A percentile compares a stretch with the other conserved stretches of the same genome.
These are phyloP conservation scores for Arthroderma sp. DNA, from an alignment of 2,329 filamentous ascomycete genomes.

Conservation along the genomic window DNA sequence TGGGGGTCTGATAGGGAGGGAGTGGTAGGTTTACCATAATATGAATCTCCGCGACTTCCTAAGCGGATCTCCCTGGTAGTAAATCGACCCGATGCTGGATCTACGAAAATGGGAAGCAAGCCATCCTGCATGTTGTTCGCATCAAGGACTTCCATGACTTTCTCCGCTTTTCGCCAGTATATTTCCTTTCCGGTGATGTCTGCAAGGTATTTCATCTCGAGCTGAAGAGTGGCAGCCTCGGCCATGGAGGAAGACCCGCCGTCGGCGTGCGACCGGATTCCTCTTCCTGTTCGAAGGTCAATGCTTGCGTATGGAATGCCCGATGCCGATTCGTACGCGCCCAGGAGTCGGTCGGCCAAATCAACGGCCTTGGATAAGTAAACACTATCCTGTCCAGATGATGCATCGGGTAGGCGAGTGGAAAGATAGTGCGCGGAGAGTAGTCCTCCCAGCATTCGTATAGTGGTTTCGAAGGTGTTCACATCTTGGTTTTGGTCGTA, in stretches of 20 bases:
- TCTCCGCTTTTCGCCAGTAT: conserved; percentile 87
- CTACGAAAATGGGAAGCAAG: conserved; percentile 82
- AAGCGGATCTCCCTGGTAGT: conserved; percentile 78
- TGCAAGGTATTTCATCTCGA: conserved; percentile 94
- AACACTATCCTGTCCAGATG: conserved; percentile 67
- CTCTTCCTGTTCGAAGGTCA: conserved; percentile 63
- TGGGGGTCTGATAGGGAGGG: neutral
- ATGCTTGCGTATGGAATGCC: conserved; percentile 86
- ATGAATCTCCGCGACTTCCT: conserved; percentile 89
- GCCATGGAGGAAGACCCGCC: conserved; percentile 84
- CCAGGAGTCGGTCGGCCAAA: conserved; percentile 71
- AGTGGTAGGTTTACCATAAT: conserved; percentile 49
- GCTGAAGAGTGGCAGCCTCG: conserved; percentile 79
- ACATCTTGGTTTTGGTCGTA: conserved; percentile 93
- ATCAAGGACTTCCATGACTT: conserved; percentile 82
- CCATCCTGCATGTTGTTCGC: conserved; percentile 67
- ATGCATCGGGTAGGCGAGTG: conserved; percentile 66
- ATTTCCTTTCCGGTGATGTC: conserved; percentile 84
- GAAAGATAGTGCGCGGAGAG: conserved; percentile 93
- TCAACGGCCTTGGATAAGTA: conserved; percentile 95
- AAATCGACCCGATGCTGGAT: conserved; percentile 66
- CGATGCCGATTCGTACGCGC: conserved; percentile 75
- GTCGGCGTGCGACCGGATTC: conserved; percentile 70
- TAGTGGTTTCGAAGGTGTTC: conserved; percentile 95
- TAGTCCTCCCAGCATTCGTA: conserved; percentile 88